phyloP scores from a whole-genome alignment of 1,284 basidiomycete genomes.

The Moesziomyces sp. region DNA sequence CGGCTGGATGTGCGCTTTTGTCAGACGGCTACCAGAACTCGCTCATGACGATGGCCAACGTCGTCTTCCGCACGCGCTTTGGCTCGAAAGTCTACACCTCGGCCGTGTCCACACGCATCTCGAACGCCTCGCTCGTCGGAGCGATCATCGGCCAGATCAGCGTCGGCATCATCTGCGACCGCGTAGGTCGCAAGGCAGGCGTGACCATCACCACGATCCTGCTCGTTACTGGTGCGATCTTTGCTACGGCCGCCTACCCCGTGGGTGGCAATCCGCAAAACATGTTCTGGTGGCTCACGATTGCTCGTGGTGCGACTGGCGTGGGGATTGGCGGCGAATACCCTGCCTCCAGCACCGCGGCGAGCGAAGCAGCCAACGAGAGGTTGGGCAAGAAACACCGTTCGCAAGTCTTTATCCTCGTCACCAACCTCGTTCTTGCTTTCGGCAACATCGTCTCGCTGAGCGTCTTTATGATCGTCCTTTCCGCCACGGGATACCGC shows the following conservation, averaged over 20 bases:
- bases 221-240: slow-evolving; percentile 78
- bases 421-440: slow-evolving; percentile 72
- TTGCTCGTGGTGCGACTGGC: slow-evolving; percentile 78
- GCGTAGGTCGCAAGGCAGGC: slow-evolving; percentile 71
- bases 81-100: slow-evolving; percentile 73
- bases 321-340: slow-evolving; percentile 83
- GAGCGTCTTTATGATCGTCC: slow-evolving; percentile 78
- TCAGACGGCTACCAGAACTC: slow-evolving; percentile 79
- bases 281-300: slow-evolving; percentile 81
- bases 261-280: slow-evolving; percentile 72
- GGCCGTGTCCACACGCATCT: slow-evolving; percentile 76
- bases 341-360: slow-evolving; percentile 77
- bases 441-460: slow-evolving; percentile 75
- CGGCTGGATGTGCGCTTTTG: slow-evolving; percentile 69
- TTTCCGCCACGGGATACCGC: slow-evolving; percentile 70
- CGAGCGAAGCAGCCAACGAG: slow-evolving; percentile 80
- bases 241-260: slow-evolving; percentile 79
- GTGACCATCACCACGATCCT: slow-evolving; percentile 74
- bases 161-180: slow-evolving; percentile 78
- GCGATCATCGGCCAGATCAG: slow-evolving; percentile 75
- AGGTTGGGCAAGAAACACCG: slow-evolving; percentile 73
- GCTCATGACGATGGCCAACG: slow-evolving; percentile 51
- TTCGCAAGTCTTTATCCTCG: slow-evolving; percentile 80
- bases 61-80: slow-evolving; percentile 58
- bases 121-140: slow-evolving; percentile 80